Percentiles rank a stretch among this genome's conserved stretches.
Evolutionary conservation across 495 filamentous ascomycete genomes (phyloP).

Genomic region (Astrothelium subdiscretum): DNA sequence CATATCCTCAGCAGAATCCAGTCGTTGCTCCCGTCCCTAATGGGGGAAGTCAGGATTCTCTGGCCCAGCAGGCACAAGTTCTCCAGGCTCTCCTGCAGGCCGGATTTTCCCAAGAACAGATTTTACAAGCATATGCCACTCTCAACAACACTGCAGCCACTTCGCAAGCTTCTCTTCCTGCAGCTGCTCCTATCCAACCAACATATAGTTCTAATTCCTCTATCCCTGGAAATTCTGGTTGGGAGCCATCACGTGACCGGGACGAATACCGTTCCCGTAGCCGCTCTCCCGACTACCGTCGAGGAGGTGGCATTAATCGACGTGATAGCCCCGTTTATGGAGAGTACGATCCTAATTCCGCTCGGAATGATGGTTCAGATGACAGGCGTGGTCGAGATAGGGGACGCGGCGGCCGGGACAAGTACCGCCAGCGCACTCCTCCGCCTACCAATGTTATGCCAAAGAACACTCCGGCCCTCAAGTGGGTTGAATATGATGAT

Average conservation of each 20-base stretch:
- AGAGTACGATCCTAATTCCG: constrained; percentile 27
- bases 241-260: constrained; percentile 7
- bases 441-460: constrained; percentile 44
- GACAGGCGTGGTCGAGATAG: constrained; percentile 16
- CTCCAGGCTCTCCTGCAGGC: neutral
- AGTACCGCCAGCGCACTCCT: constrained; percentile 81
- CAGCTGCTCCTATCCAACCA: neutral
- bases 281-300: constrained; percentile 25
- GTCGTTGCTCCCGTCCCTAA: neutral
- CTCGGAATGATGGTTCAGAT: constrained; percentile 6
- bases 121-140: neutral
- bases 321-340: constrained; percentile 60
- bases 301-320: constrained; percentile 22
- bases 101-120: neutral
- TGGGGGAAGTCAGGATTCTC: neutral
- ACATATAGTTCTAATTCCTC: neutral
- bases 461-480: constrained; percentile 27
- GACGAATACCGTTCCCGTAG: constrained; percentile 16
- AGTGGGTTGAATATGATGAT: constrained; percentile 72
- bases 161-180: neutral
- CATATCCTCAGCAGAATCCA: neutral
- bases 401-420: constrained; percentile 25
- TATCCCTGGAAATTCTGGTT: neutral
- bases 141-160: neutral
- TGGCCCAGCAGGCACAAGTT: constrained; percentile 5